These are phyloP conservation scores for Neurospora sp. DNA, from an alignment of 495 filamentous ascomycete genomes.

Conservation along the genomic window DNA sequence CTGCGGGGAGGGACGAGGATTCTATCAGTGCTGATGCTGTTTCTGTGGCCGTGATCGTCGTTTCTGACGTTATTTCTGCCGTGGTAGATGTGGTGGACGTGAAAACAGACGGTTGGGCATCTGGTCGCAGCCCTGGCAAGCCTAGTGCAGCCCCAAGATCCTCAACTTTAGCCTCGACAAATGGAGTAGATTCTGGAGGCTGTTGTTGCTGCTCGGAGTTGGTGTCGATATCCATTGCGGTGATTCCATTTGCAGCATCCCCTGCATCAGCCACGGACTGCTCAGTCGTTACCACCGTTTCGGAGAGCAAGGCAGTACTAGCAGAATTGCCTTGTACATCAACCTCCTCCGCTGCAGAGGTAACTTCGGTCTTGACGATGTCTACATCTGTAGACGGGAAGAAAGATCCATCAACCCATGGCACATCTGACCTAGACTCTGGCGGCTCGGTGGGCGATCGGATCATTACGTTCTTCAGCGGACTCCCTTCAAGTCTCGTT, in stretches of 20 bases:
- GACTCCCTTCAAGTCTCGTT: constrained; percentile 34
- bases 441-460: constrained; percentile 25
- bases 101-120: not conserved
- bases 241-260: not conserved
- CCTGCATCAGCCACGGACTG: not conserved
- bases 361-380: not conserved
- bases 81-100: not conserved
- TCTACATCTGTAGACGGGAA: not conserved
- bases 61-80: not conserved
- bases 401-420: not conserved
- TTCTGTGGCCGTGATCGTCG: not conserved
- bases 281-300: not conserved
- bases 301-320: constrained; percentile 1
- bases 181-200: not conserved
- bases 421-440: constrained; percentile 28
- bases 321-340: not conserved
- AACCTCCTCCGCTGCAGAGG: constrained; percentile 1
- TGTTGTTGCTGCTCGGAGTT: not conserved
- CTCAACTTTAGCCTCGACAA: not conserved
- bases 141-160: not conserved
- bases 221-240: constrained; percentile 30
- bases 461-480: constrained; percentile 35
- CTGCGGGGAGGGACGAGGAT: not conserved
- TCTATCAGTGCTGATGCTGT: not conserved
- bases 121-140: not conserved